phyloP scores from a whole-genome alignment of 768 basidiomycete genomes.

The Leccinum fibrillosum region DNA sequence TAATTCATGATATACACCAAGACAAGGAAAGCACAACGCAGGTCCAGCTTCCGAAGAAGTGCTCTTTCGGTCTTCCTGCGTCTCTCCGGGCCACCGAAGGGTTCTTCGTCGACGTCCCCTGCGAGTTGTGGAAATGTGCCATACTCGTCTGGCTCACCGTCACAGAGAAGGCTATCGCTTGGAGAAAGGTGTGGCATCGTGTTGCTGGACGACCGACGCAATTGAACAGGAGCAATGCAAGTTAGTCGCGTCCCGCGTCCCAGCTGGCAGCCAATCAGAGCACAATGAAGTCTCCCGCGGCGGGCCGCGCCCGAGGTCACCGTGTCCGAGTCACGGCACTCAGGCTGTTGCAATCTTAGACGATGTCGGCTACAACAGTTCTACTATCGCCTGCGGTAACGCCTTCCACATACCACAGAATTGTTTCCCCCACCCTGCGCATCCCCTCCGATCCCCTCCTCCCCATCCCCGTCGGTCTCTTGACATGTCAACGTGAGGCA shows the following conservation, averaged over 20 bases:
- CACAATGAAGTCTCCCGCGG: too few relatives aligned
- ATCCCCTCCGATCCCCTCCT: slow-evolving; percentile 49
- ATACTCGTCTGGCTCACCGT: background rate
- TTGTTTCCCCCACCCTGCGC: slow-evolving; percentile 54
- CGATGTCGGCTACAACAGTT: slow-evolving; percentile 38
- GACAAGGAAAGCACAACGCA: slow-evolving; percentile 42
- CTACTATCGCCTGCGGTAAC: slow-evolving; percentile 43
- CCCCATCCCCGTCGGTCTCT: slow-evolving; percentile 68
- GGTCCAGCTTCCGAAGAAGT: slow-evolving; percentile 42
- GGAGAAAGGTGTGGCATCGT: background rate
- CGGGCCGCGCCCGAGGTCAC: too few relatives aligned
- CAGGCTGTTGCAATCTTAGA: background rate
- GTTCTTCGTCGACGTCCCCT: slow-evolving; percentile 22
- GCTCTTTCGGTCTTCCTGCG: slow-evolving; percentile 38
- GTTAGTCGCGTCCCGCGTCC: too few relatives aligned
- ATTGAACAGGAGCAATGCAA: background rate
- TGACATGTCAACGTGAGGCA: slow-evolving; percentile 71
- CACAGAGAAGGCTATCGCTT: background rate
- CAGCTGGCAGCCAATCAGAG: too few relatives aligned
- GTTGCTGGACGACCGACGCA: background rate
- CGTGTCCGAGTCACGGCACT: too few relatives aligned
- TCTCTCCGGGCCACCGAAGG: slow-evolving; percentile 37
- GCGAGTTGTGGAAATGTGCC: slow-evolving; percentile 5
- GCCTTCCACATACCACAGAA: slow-evolving; percentile 61
- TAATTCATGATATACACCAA: slow-evolving; percentile 48